A percentile compares a stretch with the other conserved stretches of the same genome.
Evolutionary conservation across 495 filamentous ascomycete species (phyloP).

Genomic region (Penicillium alfredii): DNA sequence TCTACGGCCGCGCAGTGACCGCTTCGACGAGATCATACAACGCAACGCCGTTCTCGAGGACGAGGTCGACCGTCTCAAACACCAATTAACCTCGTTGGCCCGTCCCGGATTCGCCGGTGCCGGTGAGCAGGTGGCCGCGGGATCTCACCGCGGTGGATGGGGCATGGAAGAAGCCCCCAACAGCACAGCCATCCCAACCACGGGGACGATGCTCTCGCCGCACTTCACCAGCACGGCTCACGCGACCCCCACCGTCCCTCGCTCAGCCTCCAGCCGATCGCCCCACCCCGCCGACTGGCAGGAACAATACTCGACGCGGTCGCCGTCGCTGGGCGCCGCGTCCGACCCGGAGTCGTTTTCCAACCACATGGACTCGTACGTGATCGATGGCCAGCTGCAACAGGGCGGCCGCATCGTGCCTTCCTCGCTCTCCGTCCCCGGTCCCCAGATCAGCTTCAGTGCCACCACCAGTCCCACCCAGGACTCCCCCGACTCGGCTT

Average conservation of each 20-base stretch:
- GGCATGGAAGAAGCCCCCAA: conserved; percentile 5
- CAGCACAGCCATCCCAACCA: conserved; percentile 4
- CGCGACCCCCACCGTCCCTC: conserved; percentile 3
- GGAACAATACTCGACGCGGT: conserved; percentile 13
- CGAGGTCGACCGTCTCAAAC: conserved; percentile 43
- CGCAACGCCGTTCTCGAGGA: conserved; percentile 50
- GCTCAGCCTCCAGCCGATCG: conserved; percentile 10
- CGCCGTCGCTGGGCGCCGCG: conserved; percentile 14
- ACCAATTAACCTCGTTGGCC: conserved; percentile 29
- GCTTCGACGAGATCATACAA: conserved; percentile 43
- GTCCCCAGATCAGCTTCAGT: conserved; percentile 8
- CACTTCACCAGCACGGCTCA: conserved; percentile 13
- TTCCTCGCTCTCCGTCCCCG: conserved; percentile 3
- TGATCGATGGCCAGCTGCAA: conserved; percentile 14
- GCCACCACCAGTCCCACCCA: conserved; percentile 1
- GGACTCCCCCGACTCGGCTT: conserved; percentile 2
- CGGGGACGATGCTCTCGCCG: conserved; percentile 8
- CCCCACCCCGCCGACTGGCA: conserved; percentile 22
- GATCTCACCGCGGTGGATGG: conserved; percentile 11
- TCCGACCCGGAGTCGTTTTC: conserved; percentile 14
- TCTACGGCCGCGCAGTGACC: conserved; percentile 42
- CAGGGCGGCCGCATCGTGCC: conserved; percentile 5
- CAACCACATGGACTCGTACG: conserved; percentile 15
- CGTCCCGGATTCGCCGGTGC: conserved; percentile 4
- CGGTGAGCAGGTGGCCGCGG: conserved; percentile 12